These are phyloP conservation scores for Iris macrosiphon DNA, from an alignment of 106 monocot species.

Conservation along the genomic window DNA sequence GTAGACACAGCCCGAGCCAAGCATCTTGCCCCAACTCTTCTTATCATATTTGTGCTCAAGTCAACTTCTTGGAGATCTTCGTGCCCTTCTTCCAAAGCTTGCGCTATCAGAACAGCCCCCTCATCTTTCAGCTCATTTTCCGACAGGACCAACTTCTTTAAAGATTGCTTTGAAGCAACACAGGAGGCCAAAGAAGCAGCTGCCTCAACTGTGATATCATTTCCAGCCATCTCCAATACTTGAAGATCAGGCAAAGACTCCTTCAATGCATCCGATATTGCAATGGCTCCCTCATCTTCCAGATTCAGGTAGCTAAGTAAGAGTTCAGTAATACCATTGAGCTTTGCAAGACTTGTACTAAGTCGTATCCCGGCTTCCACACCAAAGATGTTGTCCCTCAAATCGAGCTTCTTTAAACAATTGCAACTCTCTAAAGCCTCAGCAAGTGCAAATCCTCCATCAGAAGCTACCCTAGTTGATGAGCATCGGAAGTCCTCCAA, in stretches of 20 bases:
- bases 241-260: conserved; percentile 34
- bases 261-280: conserved; percentile 46
- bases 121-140: conserved; percentile 85
- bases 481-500: conserved; percentile 81
- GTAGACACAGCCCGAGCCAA: conserved; percentile 46
- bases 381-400: conserved; percentile 79
- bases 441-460: conserved; percentile 55
- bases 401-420: conserved; percentile 56
- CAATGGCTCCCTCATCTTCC: conserved; percentile 56
- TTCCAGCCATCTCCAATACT: conserved; percentile 74
- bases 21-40: conserved; percentile 65
- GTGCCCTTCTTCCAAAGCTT: conserved; percentile 40
- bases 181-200: conserved; percentile 33
- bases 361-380: conserved; percentile 57
- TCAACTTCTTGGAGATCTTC: conserved; percentile 54
- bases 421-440: conserved; percentile 45
- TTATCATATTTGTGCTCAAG: conserved; percentile 52
- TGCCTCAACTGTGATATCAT: conserved; percentile 52
- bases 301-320: conserved; percentile 73
- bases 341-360: conserved; percentile 36
- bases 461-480: conserved; percentile 64
- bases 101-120: conserved; percentile 56
- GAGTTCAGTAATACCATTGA: conserved; percentile 47
- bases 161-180: conserved; percentile 26
- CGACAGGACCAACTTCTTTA: conserved; percentile 54